A percentile compares a stretch with the other conserved stretches of the same genome.
phyloP scores from a whole-genome alignment of 1,284 basidiomycete species.

The Ceratobasidium theobromae region DNA sequence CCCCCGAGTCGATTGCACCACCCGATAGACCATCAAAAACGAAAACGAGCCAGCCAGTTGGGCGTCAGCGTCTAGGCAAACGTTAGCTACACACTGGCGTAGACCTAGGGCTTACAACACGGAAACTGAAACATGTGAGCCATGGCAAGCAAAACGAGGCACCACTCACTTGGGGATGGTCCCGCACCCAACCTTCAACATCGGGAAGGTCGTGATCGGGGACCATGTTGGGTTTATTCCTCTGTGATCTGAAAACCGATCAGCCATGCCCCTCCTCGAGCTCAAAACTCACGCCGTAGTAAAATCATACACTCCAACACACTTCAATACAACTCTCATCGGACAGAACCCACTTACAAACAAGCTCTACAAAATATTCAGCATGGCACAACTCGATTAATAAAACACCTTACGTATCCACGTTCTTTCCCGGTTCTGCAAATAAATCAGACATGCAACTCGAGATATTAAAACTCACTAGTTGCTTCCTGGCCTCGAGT shows the following conservation, averaged over 20 bases:
- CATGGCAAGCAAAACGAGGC: neutral
- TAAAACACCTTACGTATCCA: slow-evolving; percentile 39
- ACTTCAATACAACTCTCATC: neutral
- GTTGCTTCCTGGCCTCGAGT: slow-evolving; percentile 38
- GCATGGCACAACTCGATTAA: neutral
- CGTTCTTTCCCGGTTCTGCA: slow-evolving; percentile 37
- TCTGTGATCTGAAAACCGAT: slow-evolving; percentile 12
- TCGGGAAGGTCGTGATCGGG: slow-evolving; percentile 23
- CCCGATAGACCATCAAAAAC: slow-evolving; percentile 16
- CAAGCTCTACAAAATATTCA: slow-evolving; percentile 20
- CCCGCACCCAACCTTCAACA: slow-evolving; percentile 12
- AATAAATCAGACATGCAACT: neutral
- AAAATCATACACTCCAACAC: slow-evolving; percentile 23
- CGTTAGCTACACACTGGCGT: neutral
- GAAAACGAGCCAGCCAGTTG: slow-evolving; percentile 10
- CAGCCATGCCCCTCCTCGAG: neutral
- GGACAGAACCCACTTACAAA: slow-evolving; percentile 5
- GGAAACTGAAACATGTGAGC: slow-evolving; percentile 10
- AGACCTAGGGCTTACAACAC: slow-evolving; percentile 3
- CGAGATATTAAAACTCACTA: slow-evolving; percentile 21
- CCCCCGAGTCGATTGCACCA: slow-evolving; percentile 1
- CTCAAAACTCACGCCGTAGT: slow-evolving; percentile 25
- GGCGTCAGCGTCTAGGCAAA: slow-evolving; percentile 16
- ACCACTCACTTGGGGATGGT: slow-evolving; percentile 14
- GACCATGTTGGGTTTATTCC: slow-evolving; percentile 30